Base-by-base conservation (phyloP, 257 asterid genomes). In the Plectranthus barbatus region DNA sequence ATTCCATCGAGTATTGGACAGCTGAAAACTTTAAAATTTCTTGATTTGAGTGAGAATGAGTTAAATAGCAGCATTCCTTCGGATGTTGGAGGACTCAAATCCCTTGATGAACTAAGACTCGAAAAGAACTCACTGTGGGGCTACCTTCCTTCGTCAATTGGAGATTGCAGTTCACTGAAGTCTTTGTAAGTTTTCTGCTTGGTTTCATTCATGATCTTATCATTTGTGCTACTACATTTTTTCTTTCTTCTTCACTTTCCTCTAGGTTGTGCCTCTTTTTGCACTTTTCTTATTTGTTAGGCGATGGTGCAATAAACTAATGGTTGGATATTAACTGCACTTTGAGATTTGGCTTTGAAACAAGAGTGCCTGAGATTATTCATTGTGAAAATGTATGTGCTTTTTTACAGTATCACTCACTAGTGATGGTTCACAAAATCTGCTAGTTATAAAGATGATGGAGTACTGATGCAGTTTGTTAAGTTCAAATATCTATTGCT, bases 41-140 rank as follows among this genome's bases (percentile, higher is more conserved):
- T 90, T 46, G 96, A 85, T 75, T 74, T 87, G 79, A 78, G 95
- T 50, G 83, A 73, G 58, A 90, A 90, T 79, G 71, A 19, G 66
- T 68, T 90, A 53, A 80, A 76, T 68, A 93, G 90, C 36, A 79
- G 86, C 82, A 81, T 90, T 44, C 96, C 97, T 52, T 51, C 14
- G 23, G 94, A 84, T 69, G 80, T 90, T 31, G 95, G 92, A 74
- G 84, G 77, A 72, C 79, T 77, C n/a, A 57, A 64, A 7, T 77
- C 84, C 69, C 80, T 86, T 41, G 72, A 73, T 71, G 85, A 78
- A 70, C 71, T 90, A 53, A 72, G 71, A 53, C 79, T 86, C 41
- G 85, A 77, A 55, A 80, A 77, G 64, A 90, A 90, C 59, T 65
- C 73, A n/a, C 74, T 90, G 69, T 71, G 24, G 1, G 95, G 95